Evolutionary conservation across 345 rosid genomes (phyloP), one percentile per base, ranked within the genome.

Genomic region (Leavenworthia alabamica): DNA sequence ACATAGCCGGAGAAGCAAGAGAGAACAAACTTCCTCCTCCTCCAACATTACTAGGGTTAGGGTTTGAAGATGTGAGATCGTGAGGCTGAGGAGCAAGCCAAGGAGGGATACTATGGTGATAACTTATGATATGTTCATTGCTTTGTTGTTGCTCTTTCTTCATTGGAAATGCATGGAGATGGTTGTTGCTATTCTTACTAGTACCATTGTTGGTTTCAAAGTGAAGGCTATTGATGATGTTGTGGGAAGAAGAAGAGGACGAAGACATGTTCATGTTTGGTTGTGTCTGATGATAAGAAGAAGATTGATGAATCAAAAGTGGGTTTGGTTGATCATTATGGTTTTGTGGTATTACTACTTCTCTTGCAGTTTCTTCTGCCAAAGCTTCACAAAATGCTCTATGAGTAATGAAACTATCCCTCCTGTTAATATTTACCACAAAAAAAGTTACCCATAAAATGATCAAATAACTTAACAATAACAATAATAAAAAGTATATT

Each of bases 341-440:
- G 52, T 60, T 46, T 23, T 67, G 73, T 47, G 67, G 67, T 17
- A 31, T 20, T 11, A 66, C 36, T 23, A 68, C 68, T 73, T 69
- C 64, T 28, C 92, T 85, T 10, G 95, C 97, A 57, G 86, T 90
- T 64, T 90, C 96, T 80, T 84, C 88, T 0, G 96, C 97, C 46
- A 90, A 68, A 49, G 97, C 97, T 72, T 86, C 91, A 68, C 97
- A 90, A 61, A 88, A 90, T 62, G 96, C 94, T 54, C 96, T 82
- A 74, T 88, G 97, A 53, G 97, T 90, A 66, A 88, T 75, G 79
- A 86, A 90, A 84, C 96, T 88, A 75, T 90, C 97, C 75, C 90
- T 90, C 86, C 97, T 90, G 85, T 33, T n/a, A 4, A 49, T 20
- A 20, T 10, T 44, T 41, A 40, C 35, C 50, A 41, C 19, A 55